phyloP scores from a whole-genome alignment of 768 basidiomycete species.

The Hericium erinaceus region DNA sequence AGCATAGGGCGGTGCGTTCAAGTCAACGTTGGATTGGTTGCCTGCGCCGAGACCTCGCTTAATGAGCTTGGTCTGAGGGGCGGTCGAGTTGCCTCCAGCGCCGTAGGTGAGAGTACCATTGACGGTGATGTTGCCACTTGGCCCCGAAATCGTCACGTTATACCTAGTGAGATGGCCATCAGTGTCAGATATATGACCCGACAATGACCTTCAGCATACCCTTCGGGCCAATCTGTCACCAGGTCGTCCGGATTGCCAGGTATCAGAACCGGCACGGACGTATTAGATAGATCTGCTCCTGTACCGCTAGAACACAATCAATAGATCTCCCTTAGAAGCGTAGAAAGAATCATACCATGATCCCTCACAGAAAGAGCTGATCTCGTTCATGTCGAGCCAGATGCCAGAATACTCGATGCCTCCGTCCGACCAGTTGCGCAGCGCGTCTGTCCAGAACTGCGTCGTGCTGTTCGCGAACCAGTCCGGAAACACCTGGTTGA shows the following conservation, averaged over 20 bases:
- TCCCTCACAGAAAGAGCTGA: slow-evolving; percentile 53
- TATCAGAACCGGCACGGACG: slow-evolving; percentile 43
- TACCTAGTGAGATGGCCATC: slow-evolving; percentile 33
- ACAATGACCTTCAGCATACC: slow-evolving; percentile 27
- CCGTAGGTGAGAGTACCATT: slow-evolving; percentile 53
- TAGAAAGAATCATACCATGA: slow-evolving; percentile 20
- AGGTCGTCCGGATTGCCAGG: slow-evolving; percentile 47
- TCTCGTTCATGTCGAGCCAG: slow-evolving; percentile 67
- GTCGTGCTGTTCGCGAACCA: slow-evolving; percentile 48
- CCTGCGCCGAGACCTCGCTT: slow-evolving; percentile 45
- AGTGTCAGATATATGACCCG: not conserved
- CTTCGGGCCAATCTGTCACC: slow-evolving; percentile 59
- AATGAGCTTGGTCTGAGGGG: slow-evolving; percentile 12
- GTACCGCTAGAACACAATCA: slow-evolving; percentile 34
- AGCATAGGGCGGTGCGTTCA: slow-evolving; percentile 55
- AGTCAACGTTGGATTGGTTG: slow-evolving; percentile 22
- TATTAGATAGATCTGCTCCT: slow-evolving; percentile 45
- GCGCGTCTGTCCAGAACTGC: slow-evolving; percentile 51
- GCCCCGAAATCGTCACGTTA: slow-evolving; percentile 49
- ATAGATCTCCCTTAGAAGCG: not conserved
- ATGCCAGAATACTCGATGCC: slow-evolving; percentile 57
- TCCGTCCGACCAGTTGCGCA: slow-evolving; percentile 41
- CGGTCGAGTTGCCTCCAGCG: slow-evolving; percentile 13
- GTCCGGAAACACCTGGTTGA: slow-evolving; percentile 44
- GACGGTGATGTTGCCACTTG: slow-evolving; percentile 68